Percentiles rank a stretch among this genome's conserved stretches.
These are phyloP conservation scores for Apiospora marii DNA, from an alignment of 2,329 filamentous ascomycete species.

Conservation along the genomic window DNA sequence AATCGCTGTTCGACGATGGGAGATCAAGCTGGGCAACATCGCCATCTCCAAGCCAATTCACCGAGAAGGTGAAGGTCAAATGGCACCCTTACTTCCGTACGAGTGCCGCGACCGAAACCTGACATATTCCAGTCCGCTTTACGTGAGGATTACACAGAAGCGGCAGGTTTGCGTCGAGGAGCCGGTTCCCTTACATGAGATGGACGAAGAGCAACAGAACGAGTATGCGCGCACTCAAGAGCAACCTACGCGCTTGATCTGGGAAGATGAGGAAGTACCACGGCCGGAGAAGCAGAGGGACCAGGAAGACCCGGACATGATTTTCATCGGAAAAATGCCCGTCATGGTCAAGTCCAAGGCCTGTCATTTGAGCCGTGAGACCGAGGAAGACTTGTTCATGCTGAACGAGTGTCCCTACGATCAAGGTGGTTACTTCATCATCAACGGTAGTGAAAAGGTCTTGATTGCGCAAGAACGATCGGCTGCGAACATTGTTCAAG, in stretches of 20 bases:
- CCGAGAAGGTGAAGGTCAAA: slow-evolving; percentile 90
- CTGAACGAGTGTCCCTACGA: slow-evolving; percentile 98
- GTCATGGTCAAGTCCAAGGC: slow-evolving; percentile 99
- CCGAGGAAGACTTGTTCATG: slow-evolving; percentile 85
- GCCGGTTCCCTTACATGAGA: slow-evolving; percentile 69
- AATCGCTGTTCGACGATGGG: slow-evolving; percentile 88
- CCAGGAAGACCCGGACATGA: slow-evolving; percentile 71
- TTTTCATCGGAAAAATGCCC: slow-evolving; percentile 94
- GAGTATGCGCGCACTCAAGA: slow-evolving; percentile 64
- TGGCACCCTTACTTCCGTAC: slow-evolving; percentile 86
- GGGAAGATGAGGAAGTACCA: slow-evolving; percentile 66
- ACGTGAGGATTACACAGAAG: slow-evolving; percentile 86
- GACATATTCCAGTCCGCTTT: slow-evolving; percentile 92
- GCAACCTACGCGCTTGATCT: slow-evolving; percentile 64
- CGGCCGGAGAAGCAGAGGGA: slow-evolving; percentile 61
- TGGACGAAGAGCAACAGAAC: slow-evolving; percentile 69
- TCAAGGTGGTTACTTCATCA: slow-evolving; percentile 98
- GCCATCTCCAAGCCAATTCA: slow-evolving; percentile 90
- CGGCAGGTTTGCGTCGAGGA: slow-evolving; percentile 84
- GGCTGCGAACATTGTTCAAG: slow-evolving; percentile 97
- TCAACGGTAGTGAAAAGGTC: slow-evolving; percentile 99
- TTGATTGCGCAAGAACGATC: slow-evolving; percentile 97
- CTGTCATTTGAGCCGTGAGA: slow-evolving; percentile 84
- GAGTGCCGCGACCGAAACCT: slow-evolving; percentile 95
- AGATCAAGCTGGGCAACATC: slow-evolving; percentile 92